Conservation (phyloP, 2,329 filamentous ascomycete species). For the Anisogramma anomala region DNA sequence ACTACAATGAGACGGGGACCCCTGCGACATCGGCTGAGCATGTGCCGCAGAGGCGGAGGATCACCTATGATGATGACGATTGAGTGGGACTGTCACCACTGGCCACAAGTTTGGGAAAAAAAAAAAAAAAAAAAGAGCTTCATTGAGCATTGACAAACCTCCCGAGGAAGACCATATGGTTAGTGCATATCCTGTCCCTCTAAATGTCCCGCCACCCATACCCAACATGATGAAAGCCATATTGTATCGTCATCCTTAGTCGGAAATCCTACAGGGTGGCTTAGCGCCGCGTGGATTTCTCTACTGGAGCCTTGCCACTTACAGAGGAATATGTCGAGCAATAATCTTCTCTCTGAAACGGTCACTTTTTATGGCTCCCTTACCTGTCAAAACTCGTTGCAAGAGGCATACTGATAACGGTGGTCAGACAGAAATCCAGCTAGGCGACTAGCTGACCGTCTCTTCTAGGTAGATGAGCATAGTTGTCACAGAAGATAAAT, state of each 20-base stretch:
- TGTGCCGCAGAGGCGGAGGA: conserved; percentile 28
- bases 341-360: conserved; percentile 43
- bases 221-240: conserved; percentile 64
- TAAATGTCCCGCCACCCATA: not conserved
- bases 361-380: not conserved
- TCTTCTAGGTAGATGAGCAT: too few relatives aligned
- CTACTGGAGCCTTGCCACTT: conserved; percentile 18
- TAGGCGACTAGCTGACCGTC: too few relatives aligned
- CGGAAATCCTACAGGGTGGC: conserved; percentile 43
- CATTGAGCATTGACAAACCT: not conserved
- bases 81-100: too few relatives aligned
- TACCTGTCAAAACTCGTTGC: not conserved
- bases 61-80: conserved; percentile 33
- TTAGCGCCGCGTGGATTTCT: conserved; percentile 22
- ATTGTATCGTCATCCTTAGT: conserved; percentile 94
- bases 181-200: conserved; percentile 3
- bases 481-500: too few relatives aligned
- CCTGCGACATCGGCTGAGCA: conserved; percentile 18
- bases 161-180: not conserved
- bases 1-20: conserved; percentile 41
- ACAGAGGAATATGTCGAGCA: conserved; percentile 27
- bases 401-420: not conserved
- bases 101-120: not conserved
- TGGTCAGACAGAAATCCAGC: too few relatives aligned
- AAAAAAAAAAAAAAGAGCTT: not conserved